Evolutionary conservation across 768 basidiomycete genomes (phyloP), one percentile per base, ranked within the genome.

Genomic region (Hygrocybe coccinea): DNA sequence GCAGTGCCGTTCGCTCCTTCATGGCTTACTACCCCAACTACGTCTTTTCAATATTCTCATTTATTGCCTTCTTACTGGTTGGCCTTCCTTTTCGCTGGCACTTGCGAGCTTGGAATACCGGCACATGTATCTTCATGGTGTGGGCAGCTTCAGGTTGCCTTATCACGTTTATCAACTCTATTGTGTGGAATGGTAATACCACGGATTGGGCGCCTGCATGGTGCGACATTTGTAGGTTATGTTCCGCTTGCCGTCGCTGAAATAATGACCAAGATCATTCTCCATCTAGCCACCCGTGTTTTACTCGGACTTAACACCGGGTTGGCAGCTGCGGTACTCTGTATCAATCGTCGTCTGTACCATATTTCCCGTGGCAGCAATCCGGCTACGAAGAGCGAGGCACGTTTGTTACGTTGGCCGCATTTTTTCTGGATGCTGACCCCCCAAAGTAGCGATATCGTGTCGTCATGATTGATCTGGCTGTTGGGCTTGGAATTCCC

Each of bases 1-100:
- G n/a, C n/a, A n/a, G n/a, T n/a, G n/a, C n/a, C n/a, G n/a, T n/a
- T n/a, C n/a, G n/a, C n/a, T n/a, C n/a, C n/a, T n/a, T n/a, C n/a
- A n/a, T n/a, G n/a, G n/a, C n/a, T n/a, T n/a, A n/a, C n/a, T n/a
- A n/a, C 36, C 36, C 36, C 36, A 37, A 37, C n/a, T 9, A n/a
- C n/a, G 36, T 74, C 15, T 73, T 72, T 59, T 67, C 77, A 14
- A 59, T 74, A 14, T 58, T 76, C 50, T 59, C 79, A 12, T 70
- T 79, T 66, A 36, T 75, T 9, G 67, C 68, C 29, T 72, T 75
- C 52, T 29, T 80, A 22, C 56, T 78, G 0, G 64, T 72, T 11
- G 59, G 82, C 36, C 52, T 82, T 8, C 82, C 85, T 17, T 62
- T 80, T 3, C 76, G 79, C 1, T 80, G 79, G 77, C 84, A 86